Evolutionary conservation across 2,329 filamentous ascomycete species (phyloP).

Genomic region (Elsinoe batatas): DNA sequence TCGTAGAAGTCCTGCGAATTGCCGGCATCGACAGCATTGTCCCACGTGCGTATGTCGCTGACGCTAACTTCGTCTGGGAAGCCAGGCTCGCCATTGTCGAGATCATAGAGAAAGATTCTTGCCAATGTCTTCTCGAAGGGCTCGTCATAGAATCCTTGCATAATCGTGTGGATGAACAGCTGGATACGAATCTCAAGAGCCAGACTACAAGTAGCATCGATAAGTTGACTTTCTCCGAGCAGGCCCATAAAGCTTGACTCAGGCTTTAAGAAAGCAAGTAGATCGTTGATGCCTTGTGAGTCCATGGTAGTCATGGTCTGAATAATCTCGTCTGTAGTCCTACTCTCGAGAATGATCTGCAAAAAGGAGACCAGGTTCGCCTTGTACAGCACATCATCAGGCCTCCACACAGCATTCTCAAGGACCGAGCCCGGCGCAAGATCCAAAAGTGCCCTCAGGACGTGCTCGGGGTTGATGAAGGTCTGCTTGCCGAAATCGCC

Average conservation of each 20-base stretch:
- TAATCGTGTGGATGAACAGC: constrained; percentile 5
- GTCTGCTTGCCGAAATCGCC: constrained; percentile 30
- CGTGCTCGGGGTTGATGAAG: constrained; percentile 33
- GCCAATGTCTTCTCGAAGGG: constrained; percentile 32
- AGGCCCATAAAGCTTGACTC: not conserved
- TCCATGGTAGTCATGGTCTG: constrained; percentile 27
- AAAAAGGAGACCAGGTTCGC: constrained; percentile 37
- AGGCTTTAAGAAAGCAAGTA: constrained; percentile 23
- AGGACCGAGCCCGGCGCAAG: constrained; percentile 20
- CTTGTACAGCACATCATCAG: constrained; percentile 35
- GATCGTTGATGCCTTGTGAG: constrained; percentile 25
- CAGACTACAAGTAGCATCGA: constrained; percentile 37
- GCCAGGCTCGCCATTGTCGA: not conserved
- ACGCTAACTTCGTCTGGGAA: constrained; percentile 5
- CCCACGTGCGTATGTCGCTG: not conserved
- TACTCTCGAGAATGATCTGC: constrained; percentile 27
- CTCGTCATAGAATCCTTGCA: constrained; percentile 21
- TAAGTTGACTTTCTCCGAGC: constrained; percentile 33
- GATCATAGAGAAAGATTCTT: constrained; percentile 29
- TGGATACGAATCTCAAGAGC: constrained; percentile 48
- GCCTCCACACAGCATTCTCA: constrained; percentile 25
- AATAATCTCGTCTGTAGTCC: constrained; percentile 22
- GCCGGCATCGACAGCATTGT: not conserved
- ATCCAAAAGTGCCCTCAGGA: constrained; percentile 32
- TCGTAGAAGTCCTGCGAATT: constrained; percentile 4